Evolutionary conservation across 2,329 filamentous ascomycete species (phyloP).

Genomic region (Hypoxylon sp.): DNA sequence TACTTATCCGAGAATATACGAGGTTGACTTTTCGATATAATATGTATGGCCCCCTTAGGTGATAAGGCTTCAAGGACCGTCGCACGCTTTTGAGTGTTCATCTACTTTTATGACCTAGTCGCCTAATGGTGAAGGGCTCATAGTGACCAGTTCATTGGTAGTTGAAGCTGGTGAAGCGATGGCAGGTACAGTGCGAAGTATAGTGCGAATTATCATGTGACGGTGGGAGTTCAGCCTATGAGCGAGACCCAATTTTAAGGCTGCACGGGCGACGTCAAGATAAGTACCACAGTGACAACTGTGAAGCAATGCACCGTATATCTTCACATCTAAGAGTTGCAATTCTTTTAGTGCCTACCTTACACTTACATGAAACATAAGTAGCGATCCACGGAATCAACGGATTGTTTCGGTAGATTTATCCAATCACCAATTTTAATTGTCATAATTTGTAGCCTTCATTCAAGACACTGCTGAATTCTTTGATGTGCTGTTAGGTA

Average conservation of each 20-base stretch:
- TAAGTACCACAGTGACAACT: background rate
- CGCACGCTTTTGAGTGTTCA: background rate
- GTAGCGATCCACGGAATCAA: background rate
- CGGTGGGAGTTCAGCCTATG: slow-evolving; percentile 24
- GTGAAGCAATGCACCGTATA: background rate
- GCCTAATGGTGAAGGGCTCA: background rate
- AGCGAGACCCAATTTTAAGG: slow-evolving; percentile 15
- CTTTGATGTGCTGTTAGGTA: background rate
- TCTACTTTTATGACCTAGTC: background rate
- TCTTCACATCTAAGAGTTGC: slow-evolving; percentile 1
- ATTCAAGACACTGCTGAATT: background rate
- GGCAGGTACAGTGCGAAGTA: slow-evolving; percentile 22
- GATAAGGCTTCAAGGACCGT: background rate
- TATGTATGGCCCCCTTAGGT: background rate
- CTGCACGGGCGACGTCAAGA: background rate
- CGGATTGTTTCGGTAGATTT: background rate
- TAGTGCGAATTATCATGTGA: slow-evolving; percentile 9
- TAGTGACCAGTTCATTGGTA: slow-evolving; percentile 1
- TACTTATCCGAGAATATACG: background rate
- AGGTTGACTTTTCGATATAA: background rate
- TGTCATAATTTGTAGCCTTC: slow-evolving; percentile 2
- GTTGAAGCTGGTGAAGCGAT: background rate
- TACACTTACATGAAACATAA: background rate
- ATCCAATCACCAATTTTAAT: background rate
- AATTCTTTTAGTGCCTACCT: slow-evolving; percentile 9